Percentiles rank a stretch among this genome's conserved stretches.
Conservation (phyloP, 2,329 filamentous ascomycete genomes). For the Ascochyta koolunga region DNA sequence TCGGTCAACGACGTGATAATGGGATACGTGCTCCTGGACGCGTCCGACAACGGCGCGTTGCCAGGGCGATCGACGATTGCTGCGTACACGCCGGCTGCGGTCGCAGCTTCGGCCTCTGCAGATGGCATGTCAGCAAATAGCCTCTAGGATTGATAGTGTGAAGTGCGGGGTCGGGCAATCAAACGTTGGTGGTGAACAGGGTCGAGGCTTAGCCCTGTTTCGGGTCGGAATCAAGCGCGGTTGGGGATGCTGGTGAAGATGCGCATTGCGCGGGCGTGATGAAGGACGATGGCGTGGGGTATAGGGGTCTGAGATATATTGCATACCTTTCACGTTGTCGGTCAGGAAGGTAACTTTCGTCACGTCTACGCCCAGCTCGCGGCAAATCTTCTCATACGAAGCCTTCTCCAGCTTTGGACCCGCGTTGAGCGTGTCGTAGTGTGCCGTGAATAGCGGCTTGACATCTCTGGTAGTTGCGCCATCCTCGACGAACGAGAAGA, state of each 20-base stretch:
- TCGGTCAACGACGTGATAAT: constrained; percentile 48
- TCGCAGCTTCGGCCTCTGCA: constrained; percentile 54
- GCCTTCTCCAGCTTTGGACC: constrained; percentile 71
- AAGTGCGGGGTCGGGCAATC: constrained; percentile 18
- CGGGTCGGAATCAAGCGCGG: not conserved
- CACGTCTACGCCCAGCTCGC: constrained; percentile 42
- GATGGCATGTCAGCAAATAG: constrained; percentile 23
- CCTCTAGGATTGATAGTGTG: constrained; percentile 7
- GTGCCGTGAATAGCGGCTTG: constrained; percentile 44
- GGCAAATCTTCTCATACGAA: constrained; percentile 72
- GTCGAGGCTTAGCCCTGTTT: constrained; percentile 17
- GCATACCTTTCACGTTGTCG: constrained; percentile 70
- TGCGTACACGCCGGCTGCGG: constrained; percentile 50
- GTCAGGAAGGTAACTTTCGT: constrained; percentile 76
- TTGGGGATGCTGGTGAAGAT: constrained; percentile 5
- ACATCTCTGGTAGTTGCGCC: constrained; percentile 50
- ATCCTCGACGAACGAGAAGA: constrained; percentile 67
- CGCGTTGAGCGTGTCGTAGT: constrained; percentile 80
- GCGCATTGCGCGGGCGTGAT: not conserved
- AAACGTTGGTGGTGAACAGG: constrained; percentile 6
- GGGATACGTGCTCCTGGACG: constrained; percentile 26
- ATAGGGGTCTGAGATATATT: constrained; percentile 15
- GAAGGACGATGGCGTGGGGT: constrained; percentile 5
- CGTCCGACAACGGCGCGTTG: constrained; percentile 64
- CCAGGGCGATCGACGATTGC: constrained; percentile 66